Base-by-base conservation (phyloP, 768 basidiomycete genomes). In the Suillus placidus region DNA sequence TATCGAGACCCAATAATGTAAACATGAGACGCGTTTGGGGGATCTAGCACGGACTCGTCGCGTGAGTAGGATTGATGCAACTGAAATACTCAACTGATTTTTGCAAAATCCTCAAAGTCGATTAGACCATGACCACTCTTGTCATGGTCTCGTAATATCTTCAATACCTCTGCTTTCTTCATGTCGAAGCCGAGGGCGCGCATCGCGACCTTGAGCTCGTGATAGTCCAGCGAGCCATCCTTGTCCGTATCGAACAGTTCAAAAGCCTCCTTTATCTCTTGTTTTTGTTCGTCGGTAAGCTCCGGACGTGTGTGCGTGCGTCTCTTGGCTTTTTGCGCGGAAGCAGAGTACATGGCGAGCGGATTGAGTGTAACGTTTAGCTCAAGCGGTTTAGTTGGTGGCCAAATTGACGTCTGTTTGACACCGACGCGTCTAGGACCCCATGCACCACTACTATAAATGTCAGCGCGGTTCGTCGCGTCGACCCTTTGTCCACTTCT, bases 201-300 rank as follows among this genome's bases (percentile, higher is more conserved):
- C 94, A 99, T 96, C 61, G 97, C 95, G 72, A 99, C 97, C 79
- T 99, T 99, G 72, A 99, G 86, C 76, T 99, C 97, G 80, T 99
- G 97, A 79, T 99, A 99, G 80, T 98, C 97, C 64, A 99, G 83
- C 61, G 86, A 88, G 40, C 94, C 94, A 74, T 99, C 97, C 82
- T 98, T 97, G 85, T 99, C 97, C 54, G 95, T 93, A 80, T 99
- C 97, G 75, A 99, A 99, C 63, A 99, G 89, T 78, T 99, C 97
- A 73, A 99, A 99, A 0, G 97, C 97, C 73, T 99, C 97, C 77
- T 95, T 95, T 63, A 99, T 96, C 79, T 99, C 97, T 72, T 95
- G 93, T 71, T 93, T 93, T 72, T 94, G 93, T 75, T 95, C 93
- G 54, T 95, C 93, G 10, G 89, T 85, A 61, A 95, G 87, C 67